These are phyloP conservation scores for Skeletonema marinoi DNA, from an alignment of 108 stramenopile genomes.

Conservation along the genomic window DNA sequence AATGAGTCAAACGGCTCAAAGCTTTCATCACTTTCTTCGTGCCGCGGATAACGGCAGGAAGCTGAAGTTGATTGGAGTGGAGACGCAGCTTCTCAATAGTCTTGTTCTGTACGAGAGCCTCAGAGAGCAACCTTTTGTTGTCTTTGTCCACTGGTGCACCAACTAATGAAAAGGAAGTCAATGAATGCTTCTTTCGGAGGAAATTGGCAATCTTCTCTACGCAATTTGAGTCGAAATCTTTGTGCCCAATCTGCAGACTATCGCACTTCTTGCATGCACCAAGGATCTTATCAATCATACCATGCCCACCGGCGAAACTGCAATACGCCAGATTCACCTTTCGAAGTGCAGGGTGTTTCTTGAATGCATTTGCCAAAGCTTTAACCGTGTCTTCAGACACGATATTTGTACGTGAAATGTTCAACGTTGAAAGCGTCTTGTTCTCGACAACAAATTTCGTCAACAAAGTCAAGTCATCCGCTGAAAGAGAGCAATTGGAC, in stretches of 20 bases:
- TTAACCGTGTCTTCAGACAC: background rate
- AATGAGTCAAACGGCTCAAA: background rate
- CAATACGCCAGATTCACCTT: background rate
- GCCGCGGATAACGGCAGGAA: background rate
- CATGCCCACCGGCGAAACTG: background rate
- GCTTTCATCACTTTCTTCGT: background rate
- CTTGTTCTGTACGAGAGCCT: background rate
- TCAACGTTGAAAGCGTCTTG: background rate
- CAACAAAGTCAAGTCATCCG: background rate
- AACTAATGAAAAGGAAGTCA: background rate
- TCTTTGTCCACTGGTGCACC: background rate
- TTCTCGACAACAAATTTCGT: background rate
- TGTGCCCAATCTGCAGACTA: background rate
- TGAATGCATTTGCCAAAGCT: background rate
- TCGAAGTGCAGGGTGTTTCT: background rate
- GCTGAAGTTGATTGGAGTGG: background rate
- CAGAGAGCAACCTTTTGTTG: background rate
- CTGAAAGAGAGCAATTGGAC: background rate
- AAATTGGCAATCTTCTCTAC: background rate
- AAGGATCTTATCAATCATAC: background rate
- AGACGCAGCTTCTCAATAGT: background rate
- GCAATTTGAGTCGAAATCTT: background rate
- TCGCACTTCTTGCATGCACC: constrained; percentile 1
- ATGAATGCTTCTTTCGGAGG: background rate
- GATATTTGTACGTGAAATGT: background rate